These are phyloP conservation scores for Trichoderma aggressivum DNA, from an alignment of 2,329 filamentous ascomycete species.

Conservation along the genomic window DNA sequence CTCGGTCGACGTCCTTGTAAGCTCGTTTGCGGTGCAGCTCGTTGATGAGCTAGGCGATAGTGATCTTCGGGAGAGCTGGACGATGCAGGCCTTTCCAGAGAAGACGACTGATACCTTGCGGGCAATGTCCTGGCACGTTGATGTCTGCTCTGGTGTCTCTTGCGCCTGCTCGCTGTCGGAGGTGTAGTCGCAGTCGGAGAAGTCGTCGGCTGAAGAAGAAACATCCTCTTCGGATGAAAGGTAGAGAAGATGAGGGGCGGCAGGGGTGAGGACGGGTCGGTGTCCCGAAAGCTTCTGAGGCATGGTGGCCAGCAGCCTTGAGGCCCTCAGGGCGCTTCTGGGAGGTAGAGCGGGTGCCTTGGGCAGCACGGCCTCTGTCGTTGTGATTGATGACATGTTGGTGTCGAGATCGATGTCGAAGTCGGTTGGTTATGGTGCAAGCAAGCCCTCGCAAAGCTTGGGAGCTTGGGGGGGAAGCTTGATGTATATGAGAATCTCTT, in stretches of 20 bases:
- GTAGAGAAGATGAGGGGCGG: conserved; percentile 57
- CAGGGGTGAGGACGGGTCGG: conserved; percentile 35
- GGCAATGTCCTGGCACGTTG: conserved; percentile 54
- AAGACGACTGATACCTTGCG: conserved; percentile 58
- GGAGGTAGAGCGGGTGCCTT: conserved; percentile 46
- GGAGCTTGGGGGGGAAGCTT: conserved; percentile 14
- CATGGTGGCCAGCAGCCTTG: conserved; percentile 37
- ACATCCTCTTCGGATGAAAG: conserved; percentile 65
- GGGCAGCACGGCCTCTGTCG: not conserved
- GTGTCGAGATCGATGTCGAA: conserved; percentile 19
- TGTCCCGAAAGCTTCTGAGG: conserved; percentile 33
- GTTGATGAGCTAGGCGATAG: conserved; percentile 41
- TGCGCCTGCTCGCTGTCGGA: conserved; percentile 39
- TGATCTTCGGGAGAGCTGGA: conserved; percentile 49
- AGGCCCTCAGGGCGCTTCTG: conserved; percentile 49
- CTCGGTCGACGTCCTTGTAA: conserved; percentile 33
- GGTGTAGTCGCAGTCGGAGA: conserved; percentile 53
- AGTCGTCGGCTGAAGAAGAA: conserved; percentile 59
- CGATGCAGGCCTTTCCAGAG: conserved; percentile 56
- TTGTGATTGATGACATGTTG: conserved; percentile 24
- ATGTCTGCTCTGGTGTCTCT: conserved; percentile 30
- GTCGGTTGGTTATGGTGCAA: not conserved
- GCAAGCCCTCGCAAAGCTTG: conserved; percentile 20
- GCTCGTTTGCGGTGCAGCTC: conserved; percentile 25
- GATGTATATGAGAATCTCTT: conserved; percentile 21